Base-by-base conservation (phyloP, 805 yeast genomes). In the Cyberlindnera sargentensis region DNA sequence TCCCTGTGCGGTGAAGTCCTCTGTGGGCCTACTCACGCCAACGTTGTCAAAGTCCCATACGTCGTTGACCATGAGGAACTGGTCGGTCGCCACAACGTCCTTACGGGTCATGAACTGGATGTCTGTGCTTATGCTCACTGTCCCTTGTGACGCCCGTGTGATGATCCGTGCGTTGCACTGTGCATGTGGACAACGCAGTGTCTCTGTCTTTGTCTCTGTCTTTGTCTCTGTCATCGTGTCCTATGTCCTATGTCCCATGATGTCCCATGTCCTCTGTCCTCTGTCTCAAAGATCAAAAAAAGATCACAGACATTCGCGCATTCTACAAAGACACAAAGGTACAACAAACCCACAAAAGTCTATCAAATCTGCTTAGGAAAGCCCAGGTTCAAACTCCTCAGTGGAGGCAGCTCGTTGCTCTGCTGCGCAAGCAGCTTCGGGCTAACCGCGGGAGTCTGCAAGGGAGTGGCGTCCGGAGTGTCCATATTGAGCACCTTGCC, bases 41-140 rank as follows among this genome's bases (percentile, higher is more conserved):
- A 84, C 75, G 53, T 84, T 84, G 49, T 84, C 90, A 52, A 84
- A 84, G 49, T 77, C 84, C 93, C 93, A 84, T 42, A 80, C 78
- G 53, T 82, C 86, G 2, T 63, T 54, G 2, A 82, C 64, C 28
- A 65, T 53, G 36, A 70, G 66, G 53, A 78, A 80, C 6, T 45
- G 40, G 7, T 43, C 50, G 8, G 37, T 38, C 1, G 44, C 36
- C 4, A 23, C 28, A 7, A 26, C 5, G 10, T 31, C 35, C 10
- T 24, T 15, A 3, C 30, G 45, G 38, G 41, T 39, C 27, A 46
- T 24, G 42, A 38, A 46, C 1, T 25, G 36, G 25, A 49, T 33
- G 15, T 42, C 47, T 3, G 46, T 49, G 25, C 24, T 6, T 34
- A 49, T 15, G 5, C 10, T 25, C 30, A 20, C 25, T 6, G 28